Evolutionary conservation across 2,329 filamentous ascomycete genomes (phyloP).

Genomic region (Drechslerella coelobrocha): DNA sequence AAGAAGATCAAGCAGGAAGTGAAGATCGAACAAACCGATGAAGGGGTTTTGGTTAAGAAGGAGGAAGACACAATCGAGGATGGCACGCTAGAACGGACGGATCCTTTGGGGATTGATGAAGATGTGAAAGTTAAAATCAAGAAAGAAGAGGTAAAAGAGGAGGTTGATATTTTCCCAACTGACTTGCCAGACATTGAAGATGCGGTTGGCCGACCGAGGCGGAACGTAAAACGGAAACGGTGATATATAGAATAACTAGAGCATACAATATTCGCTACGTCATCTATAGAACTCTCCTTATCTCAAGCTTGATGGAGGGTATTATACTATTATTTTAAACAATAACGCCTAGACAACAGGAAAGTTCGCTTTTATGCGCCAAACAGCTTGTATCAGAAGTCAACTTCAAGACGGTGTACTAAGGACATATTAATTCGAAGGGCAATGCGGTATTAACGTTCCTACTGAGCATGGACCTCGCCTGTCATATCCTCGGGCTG

Average conservation of each 20-base stretch:
- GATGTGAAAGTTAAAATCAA: constrained; percentile 57
- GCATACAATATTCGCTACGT: background rate
- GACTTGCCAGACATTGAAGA: constrained; percentile 48
- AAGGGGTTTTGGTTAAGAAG: constrained; percentile 54
- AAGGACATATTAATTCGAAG: constrained; percentile 2
- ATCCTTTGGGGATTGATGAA: constrained; percentile 52
- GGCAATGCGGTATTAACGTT: background rate
- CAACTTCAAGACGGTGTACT: background rate
- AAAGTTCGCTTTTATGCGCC: constrained; percentile 34
- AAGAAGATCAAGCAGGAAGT: constrained; percentile 56
- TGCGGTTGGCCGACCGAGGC: constrained; percentile 27
- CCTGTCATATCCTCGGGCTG: constrained; percentile 64
- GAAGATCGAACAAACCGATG: constrained; percentile 49
- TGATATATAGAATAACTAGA: constrained; percentile 16
- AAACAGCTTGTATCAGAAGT: constrained; percentile 18
- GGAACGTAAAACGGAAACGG: constrained; percentile 40
- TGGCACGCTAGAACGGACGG: constrained; percentile 52
- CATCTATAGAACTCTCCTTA: too few species aligned
- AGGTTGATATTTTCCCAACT: constrained; percentile 12
- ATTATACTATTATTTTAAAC: constrained; percentile 16
- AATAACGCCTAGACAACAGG: constrained; percentile 27
- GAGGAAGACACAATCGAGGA: constrained; percentile 56
- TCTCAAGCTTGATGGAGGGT: constrained; percentile 7
- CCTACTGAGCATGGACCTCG: constrained; percentile 37
- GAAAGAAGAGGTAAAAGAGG: constrained; percentile 55